Base-by-base conservation (phyloP, 2,329 filamentous ascomycete species). In the Triangularia setosa region DNA sequence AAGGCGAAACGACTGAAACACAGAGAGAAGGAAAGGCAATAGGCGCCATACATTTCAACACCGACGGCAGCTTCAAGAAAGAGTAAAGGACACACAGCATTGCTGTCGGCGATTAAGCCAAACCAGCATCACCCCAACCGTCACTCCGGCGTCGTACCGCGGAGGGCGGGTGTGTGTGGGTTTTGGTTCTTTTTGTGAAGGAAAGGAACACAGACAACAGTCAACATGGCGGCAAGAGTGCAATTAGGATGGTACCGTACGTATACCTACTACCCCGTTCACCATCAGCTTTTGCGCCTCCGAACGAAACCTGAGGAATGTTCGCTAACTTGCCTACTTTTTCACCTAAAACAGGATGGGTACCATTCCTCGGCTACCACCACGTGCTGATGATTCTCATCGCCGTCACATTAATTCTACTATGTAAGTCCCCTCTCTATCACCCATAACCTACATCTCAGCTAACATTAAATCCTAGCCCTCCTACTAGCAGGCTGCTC, bases 361-460 rank as follows among this genome's bases (percentile, higher is more conserved):
- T 90, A 75, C 88, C 88, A 70, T 90, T 90, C 75, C 81, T 90
- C 65, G 88, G 88, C 70, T 90, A 90, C 74, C 88, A 90, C 75
- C 87, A 99, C 87, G 90, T 98, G 69, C 86, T 99, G 77, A 99
- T 99, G 95, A 92, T 99, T 72, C 81, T 99, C 70, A 97, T 99
- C 74, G 93, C 91, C 63, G 82, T 97, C 65, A 87, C 93, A 55
- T 97, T 99, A 74, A 96, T 99, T 77, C 82, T 99, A 75, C 84
- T 99, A 70, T 98, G 93, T 97, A 83, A 80, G 92, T 84, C 30
- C 12, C 9, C 16, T 16, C 30, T 16, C n/a, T 28, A 8, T 33
- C 16, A 2, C 14, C 35, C 35, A 9, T 40, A 12, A 23, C 56
- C 28, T 28, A 18, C n/a, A 28, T 59, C 44, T 8, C 18, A 7